Evolutionary conservation across 257 asterid genomes (phyloP), one percentile per base, ranked within the genome.

Genomic region (Solanum okadae): DNA sequence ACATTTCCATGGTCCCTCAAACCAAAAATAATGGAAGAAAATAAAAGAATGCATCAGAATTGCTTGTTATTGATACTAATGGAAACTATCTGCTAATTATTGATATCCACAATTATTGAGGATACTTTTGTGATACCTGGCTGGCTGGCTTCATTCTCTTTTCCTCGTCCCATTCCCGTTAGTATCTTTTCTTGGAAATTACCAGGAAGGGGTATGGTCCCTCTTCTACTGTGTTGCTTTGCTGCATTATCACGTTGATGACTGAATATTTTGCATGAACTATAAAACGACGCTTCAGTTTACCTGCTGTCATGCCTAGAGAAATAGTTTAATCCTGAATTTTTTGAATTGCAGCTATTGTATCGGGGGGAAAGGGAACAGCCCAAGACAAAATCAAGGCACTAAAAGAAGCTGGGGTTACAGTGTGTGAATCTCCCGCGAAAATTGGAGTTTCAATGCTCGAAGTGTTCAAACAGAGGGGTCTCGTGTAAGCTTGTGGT

Each of bases 371-470:
- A 10, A 96, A 95, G 90, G 98, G 98, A 83, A 95, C 98, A 2
- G 98, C 98, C 11, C 98, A 96, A 89, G 98, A 96, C 94, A 96
- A 96, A 93, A 96, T 96, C 83, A 95, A 91, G 93, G 93, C 96
- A 33, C 93, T 96, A 44, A 91, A 93, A 87, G 99, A 91, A 90
- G 98, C 98, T 5, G 98, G 99, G 6, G 99, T 93, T 34, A 93
- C 98, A 2, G 98, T 96, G 20, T 96, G 95, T 14, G 98, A 95
- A 87, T 96, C 99, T 2, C 99, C 99, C n/a, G 99, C 99, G 8
- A 95, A 96, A 92, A 94, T 96, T 77, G 99, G 99, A 88, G 76
- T 92, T 10, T 94, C 98, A 75, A 96, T 96, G 96, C 93, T 92
- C 31, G 97, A 97, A 6, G 98, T 96, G 90, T 95, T 97, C 94